Conservation (phyloP, 495 filamentous ascomycete genomes). For the Terfezia claveryi region DNA sequence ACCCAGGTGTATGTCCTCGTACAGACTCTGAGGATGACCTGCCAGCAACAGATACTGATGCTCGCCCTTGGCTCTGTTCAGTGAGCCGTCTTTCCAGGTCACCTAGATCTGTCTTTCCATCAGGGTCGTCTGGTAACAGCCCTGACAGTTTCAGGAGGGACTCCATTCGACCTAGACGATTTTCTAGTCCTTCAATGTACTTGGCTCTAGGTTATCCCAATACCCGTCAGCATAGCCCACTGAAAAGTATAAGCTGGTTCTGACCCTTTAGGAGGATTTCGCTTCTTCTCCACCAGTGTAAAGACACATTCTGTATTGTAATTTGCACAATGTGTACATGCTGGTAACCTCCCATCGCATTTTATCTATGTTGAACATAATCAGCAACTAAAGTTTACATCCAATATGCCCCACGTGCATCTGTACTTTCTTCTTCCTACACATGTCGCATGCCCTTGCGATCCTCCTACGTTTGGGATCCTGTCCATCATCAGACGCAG, state of each 20-base stretch:
- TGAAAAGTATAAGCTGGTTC: slow-evolving; percentile 7
- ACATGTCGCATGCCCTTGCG: slow-evolving; percentile 95
- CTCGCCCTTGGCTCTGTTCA: neutral
- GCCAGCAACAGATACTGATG: slow-evolving; percentile 12
- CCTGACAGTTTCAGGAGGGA: slow-evolving; percentile 68
- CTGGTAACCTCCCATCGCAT: slow-evolving; percentile 88
- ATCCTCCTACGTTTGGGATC: slow-evolving; percentile 87
- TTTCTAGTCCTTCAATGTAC: slow-evolving; percentile 95
- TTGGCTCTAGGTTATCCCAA: slow-evolving; percentile 42
- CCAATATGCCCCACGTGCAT: neutral
- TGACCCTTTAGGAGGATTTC: slow-evolving; percentile 91
- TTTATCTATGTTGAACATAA: slow-evolving; percentile 38
- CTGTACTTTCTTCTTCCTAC: slow-evolving; percentile 69
- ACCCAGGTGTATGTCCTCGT: slow-evolving; percentile 12
- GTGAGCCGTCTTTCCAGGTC: slow-evolving; percentile 19
- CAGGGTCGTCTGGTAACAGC: slow-evolving; percentile 66
- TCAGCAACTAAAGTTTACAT: neutral
- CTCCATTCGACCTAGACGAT: slow-evolving; percentile 85
- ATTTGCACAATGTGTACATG: slow-evolving; percentile 89
- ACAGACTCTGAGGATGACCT: slow-evolving; percentile 18
- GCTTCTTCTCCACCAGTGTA: slow-evolving; percentile 96
- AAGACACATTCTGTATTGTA: slow-evolving; percentile 98
- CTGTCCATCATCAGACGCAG: slow-evolving; percentile 36
- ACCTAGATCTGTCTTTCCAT: slow-evolving; percentile 70
- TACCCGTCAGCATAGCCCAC: slow-evolving; percentile 4